Evolutionary conservation across 2,329 filamentous ascomycete species (phyloP).

Genomic region (Nigrospora oryzae): DNA sequence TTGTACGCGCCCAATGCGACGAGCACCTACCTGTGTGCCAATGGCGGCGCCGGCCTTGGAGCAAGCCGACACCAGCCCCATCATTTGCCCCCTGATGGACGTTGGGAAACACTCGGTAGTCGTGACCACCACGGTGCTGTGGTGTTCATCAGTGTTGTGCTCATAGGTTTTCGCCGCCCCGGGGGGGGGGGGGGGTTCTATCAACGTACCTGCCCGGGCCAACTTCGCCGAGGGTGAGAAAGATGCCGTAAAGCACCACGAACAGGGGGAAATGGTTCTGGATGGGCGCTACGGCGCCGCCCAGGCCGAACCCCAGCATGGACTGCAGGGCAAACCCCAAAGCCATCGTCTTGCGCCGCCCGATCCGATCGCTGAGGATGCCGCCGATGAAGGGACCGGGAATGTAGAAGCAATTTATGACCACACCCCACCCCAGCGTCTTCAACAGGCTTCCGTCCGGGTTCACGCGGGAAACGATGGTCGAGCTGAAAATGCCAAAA

Average conservation of each 20-base stretch:
- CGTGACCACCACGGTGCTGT: conserved; percentile 26
- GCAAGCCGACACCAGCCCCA: conserved; percentile 36
- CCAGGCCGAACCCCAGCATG: conserved; percentile 39
- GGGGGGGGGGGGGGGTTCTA: too few species aligned
- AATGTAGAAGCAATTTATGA: conserved; percentile 42
- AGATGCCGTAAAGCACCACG: conserved; percentile 41
- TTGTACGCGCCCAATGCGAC: neutral
- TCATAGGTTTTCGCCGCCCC: too few species aligned
- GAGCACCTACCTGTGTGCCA: conserved; percentile 26
- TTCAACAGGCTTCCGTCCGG: conserved; percentile 29
- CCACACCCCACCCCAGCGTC: conserved; percentile 33
- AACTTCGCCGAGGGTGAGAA: conserved; percentile 38
- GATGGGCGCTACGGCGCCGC: conserved; percentile 34
- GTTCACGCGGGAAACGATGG: conserved; percentile 36
- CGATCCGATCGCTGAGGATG: conserved; percentile 37
- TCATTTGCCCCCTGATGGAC: conserved; percentile 37
- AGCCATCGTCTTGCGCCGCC: conserved; percentile 40
- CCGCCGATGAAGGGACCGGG: conserved; percentile 39
- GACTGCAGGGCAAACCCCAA: conserved; percentile 36
- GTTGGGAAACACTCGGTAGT: conserved; percentile 41
- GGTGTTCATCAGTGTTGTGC: too few species aligned
- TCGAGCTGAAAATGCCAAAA: conserved; percentile 45
- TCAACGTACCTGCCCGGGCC: conserved; percentile 33
- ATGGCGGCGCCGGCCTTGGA: conserved; percentile 42
- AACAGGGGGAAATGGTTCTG: conserved; percentile 39